A percentile compares a stretch with the other conserved stretches of the same genome.
phyloP scores from a whole-genome alignment of 2,329 filamentous ascomycete genomes.

The Truncatella angustata region DNA sequence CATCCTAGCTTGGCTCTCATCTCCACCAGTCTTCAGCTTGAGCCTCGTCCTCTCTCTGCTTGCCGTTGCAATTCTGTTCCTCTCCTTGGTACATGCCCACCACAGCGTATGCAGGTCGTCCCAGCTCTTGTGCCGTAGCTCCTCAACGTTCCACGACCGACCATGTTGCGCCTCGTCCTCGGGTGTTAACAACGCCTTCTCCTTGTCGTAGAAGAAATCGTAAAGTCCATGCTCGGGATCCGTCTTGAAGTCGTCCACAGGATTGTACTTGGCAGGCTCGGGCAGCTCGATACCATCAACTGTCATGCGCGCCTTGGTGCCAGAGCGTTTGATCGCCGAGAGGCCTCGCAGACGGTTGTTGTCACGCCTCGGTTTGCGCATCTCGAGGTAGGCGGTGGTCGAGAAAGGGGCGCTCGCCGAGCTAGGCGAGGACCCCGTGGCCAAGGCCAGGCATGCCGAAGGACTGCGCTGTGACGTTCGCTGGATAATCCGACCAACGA shows the following conservation, averaged over 20 bases:
- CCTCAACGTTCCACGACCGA: conserved; percentile 78
- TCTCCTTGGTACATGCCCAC: conserved; percentile 92
- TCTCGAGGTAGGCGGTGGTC: conserved; percentile 25
- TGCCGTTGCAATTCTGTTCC: conserved; percentile 84
- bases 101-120: conserved; percentile 89
- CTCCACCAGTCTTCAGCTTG: conserved; percentile 70
- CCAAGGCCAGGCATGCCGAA: conserved; percentile 11
- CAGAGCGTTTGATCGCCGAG: conserved; percentile 76
- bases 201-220: conserved; percentile 79
- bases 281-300: conserved; percentile 73
- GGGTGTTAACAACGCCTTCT: conserved; percentile 68
- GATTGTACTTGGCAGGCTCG: conserved; percentile 64
- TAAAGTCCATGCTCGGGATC: conserved; percentile 84
- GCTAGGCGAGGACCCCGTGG: conserved; percentile 14
- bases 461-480: conserved; percentile 15
- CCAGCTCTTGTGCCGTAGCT: conserved; percentile 87
- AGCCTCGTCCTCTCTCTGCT: conserved; percentile 65
- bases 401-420: conserved; percentile 27
- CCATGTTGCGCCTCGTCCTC: conserved; percentile 71
- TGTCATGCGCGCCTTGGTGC: conserved; percentile 70
- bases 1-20: conserved; percentile 64
- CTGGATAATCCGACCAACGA: conserved; percentile 26
- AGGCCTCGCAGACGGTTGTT: conserved; percentile 78
- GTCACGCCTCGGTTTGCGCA: conserved; percentile 54
- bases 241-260: conserved; percentile 47